Evolutionary conservation across 1,284 basidiomycete species (phyloP).

Genomic region (Mycena citricolor): DNA sequence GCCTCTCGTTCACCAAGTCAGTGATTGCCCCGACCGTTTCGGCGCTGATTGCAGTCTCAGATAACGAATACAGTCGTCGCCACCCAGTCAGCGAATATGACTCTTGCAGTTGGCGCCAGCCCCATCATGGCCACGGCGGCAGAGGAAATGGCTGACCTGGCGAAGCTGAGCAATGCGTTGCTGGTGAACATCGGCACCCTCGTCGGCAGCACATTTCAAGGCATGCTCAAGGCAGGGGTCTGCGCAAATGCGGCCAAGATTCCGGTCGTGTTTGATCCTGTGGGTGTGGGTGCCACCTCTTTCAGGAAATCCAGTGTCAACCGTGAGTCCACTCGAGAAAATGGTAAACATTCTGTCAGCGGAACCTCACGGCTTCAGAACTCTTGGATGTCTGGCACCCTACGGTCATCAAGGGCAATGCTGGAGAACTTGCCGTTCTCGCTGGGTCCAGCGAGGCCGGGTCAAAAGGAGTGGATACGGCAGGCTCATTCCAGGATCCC

Average conservation of each 20-base stretch:
- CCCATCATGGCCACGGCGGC: slow-evolving; percentile 92
- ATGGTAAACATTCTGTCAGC: not conserved
- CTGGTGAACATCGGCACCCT: slow-evolving; percentile 94
- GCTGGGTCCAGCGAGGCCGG: slow-evolving; percentile 71
- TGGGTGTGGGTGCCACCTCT: slow-evolving; percentile 85
- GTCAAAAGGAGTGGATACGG: slow-evolving; percentile 87
- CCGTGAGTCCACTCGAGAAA: slow-evolving; percentile 33
- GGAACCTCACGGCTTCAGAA: slow-evolving; percentile 43
- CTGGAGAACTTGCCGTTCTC: slow-evolving; percentile 84
- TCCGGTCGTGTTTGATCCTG: slow-evolving; percentile 91
- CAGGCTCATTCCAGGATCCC: slow-evolving; percentile 81
- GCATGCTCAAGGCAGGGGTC: slow-evolving; percentile 77
- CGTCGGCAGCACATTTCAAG: slow-evolving; percentile 53
- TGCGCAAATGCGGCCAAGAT: slow-evolving; percentile 73
- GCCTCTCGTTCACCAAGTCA: slow-evolving; percentile 82
- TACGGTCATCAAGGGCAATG: slow-evolving; percentile 94
- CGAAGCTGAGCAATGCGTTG: slow-evolving; percentile 65
- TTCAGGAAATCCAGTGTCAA: slow-evolving; percentile 65
- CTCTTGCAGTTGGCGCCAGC: slow-evolving; percentile 85
- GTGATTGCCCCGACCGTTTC: slow-evolving; percentile 12
- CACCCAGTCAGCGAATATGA: slow-evolving; percentile 90
- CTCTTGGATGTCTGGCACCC: slow-evolving; percentile 86
- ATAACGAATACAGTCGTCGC: slow-evolving; percentile 92
- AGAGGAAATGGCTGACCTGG: slow-evolving; percentile 82
- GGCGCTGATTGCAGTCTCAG: slow-evolving; percentile 37